Conservation (phyloP, 352 stramenopile species). For the Globisporangium polare region DNA sequence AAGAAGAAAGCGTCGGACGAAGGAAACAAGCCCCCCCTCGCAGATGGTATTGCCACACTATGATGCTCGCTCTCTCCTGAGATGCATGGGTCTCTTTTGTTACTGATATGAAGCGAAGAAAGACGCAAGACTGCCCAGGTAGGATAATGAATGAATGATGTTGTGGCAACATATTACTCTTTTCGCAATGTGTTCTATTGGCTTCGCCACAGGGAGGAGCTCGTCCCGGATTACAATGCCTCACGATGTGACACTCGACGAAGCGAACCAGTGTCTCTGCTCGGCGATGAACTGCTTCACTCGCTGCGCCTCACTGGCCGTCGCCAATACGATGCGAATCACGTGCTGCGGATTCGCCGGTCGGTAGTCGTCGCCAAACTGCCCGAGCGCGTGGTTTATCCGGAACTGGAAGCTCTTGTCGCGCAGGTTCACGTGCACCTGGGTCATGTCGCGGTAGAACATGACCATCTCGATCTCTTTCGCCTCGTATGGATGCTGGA, state of each 20-base stretch:
- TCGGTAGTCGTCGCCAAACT: slow-evolving; percentile 65
- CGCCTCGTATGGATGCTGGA: slow-evolving; percentile 64
- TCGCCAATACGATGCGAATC: slow-evolving; percentile 52
- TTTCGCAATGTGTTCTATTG: slow-evolving; percentile 11
- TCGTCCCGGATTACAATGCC: too few relatives aligned
- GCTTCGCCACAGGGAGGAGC: too few relatives aligned
- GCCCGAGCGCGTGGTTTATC: slow-evolving; percentile 32
- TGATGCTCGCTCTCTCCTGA: slow-evolving; percentile 1
- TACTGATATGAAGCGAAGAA: slow-evolving; percentile 3
- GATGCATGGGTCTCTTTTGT: background rate
- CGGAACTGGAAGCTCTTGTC: slow-evolving; percentile 51
- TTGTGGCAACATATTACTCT: background rate
- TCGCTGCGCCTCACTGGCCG: slow-evolving; percentile 31
- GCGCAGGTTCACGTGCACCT: slow-evolving; percentile 31
- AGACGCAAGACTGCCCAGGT: background rate
- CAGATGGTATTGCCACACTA: slow-evolving; percentile 5
- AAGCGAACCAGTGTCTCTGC: slow-evolving; percentile 1
- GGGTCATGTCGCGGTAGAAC: slow-evolving; percentile 69
- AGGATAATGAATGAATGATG: slow-evolving; percentile 8
- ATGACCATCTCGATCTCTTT: slow-evolving; percentile 75
- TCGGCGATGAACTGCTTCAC: slow-evolving; percentile 39
- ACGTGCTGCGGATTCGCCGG: slow-evolving; percentile 54
- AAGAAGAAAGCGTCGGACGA: background rate
- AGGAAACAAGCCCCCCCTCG: slow-evolving; percentile 1
- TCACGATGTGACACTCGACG: slow-evolving; percentile 1